phyloP scores from a whole-genome alignment of 345 rosid genomes.

The Punica granatum region DNA sequence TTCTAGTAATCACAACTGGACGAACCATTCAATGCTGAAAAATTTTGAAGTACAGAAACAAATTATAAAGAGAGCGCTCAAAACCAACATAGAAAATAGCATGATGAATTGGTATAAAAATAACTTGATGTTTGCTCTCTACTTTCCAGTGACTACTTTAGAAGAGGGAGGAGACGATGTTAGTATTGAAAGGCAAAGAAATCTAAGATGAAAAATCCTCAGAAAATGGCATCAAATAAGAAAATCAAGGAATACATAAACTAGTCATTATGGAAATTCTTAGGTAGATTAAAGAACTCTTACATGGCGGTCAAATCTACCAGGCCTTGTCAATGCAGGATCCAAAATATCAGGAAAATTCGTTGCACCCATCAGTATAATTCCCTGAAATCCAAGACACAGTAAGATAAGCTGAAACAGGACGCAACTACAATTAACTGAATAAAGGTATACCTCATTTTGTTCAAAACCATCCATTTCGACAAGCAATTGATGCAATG shows the following conservation, averaged over 20 bases:
- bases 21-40: too few relatives aligned
- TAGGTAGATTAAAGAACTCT: constrained; percentile 24
- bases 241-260: neutral
- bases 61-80: too few relatives aligned
- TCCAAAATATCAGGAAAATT: constrained; percentile 98
- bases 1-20: too few relatives aligned
- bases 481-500: constrained; percentile 94
- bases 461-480: constrained; percentile 99
- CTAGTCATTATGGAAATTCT: neutral
- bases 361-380: constrained; percentile 97
- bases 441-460: constrained; percentile 55
- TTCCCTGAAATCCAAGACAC: constrained; percentile 49
- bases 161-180: too few relatives aligned
- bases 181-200: too few relatives aligned
- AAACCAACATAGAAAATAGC: too few relatives aligned
- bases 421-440: neutral
- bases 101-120: too few relatives aligned
- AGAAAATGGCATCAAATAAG: neutral
- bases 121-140: too few relatives aligned
- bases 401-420: neutral
- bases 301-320: constrained; percentile 97
- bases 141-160: too few relatives aligned
- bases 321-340: constrained; percentile 99
- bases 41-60: too few relatives aligned
- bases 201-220: too few relatives aligned